Base-by-base conservation (phyloP, 805 yeast genomes). In the Saccharomycopsis sp. region DNA sequence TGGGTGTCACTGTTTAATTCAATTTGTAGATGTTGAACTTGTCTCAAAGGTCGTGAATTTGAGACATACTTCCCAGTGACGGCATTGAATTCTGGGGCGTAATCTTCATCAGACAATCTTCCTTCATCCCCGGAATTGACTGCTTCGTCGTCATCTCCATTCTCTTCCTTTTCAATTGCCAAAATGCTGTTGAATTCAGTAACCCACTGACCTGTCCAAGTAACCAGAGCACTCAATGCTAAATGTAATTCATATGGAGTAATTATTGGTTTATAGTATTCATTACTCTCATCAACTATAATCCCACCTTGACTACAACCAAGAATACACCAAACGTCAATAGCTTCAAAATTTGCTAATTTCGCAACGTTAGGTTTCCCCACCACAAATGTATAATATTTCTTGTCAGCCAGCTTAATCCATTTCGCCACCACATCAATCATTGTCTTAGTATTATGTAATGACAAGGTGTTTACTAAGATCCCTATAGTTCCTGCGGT, bases 361-460 rank as follows among this genome's bases (percentile, higher is more conserved):
- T 93, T 93, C 21, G 98, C 96, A 16, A 93, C 97, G 57, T 93
- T 93, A 7, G 97, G 97, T 61, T 93, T 93, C 8, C 98, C 98
- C 3, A 93, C 97, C 3, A 89, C 97, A 65, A 93, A 88, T 59
- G 87, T 74, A 58, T 93, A 93, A 53, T 85, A 90, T 58, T 93
- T 93, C 63, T 93, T 93, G 1, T 85, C 96, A 0, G 90, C 88
- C 3, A 67, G 70, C 41, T 70, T 73, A 47, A 93, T 76, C 62
- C 82, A 72, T 21, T 66, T 59, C 13, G 77, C 73, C 5, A 88
- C 74, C 27, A 68, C 67, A 44, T 79, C 76, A 43, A 90, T 68
- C 28, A 90, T 64, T n/a, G 60, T 68, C 42, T 77, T 75, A 4
- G 95, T 85, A 56, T 85, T 83, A 31, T 79, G 65, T 31, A 93